Evolutionary conservation across 768 basidiomycete species (phyloP).

Genomic region (Pulveroboletus frians): DNA sequence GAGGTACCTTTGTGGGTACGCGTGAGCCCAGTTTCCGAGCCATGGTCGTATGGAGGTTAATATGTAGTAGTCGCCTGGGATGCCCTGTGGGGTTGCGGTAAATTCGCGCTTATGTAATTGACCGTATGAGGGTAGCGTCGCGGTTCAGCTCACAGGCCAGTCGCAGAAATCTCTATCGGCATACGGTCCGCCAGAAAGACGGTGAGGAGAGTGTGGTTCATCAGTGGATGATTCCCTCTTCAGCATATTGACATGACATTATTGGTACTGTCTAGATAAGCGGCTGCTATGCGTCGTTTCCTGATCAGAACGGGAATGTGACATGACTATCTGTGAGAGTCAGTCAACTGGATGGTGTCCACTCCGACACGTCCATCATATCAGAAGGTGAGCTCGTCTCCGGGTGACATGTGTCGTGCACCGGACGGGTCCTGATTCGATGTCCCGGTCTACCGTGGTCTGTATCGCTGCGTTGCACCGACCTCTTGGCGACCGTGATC

Average conservation of each 20-base stretch:
- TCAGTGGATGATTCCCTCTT: background rate
- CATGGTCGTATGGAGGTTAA: constrained; percentile 17
- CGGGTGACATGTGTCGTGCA: too few relatives aligned
- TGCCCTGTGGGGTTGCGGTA: background rate
- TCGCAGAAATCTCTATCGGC: constrained; percentile 18
- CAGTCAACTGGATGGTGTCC: too few relatives aligned
- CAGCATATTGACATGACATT: too few relatives aligned
- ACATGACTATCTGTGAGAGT: background rate
- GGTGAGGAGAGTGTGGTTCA: background rate
- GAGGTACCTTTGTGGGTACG: constrained; percentile 10
- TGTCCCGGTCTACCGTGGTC: background rate
- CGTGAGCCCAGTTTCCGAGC: constrained; percentile 11
- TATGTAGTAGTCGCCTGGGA: background rate
- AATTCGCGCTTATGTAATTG: constrained; percentile 18
- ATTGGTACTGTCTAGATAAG: too few relatives aligned
- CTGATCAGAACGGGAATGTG: background rate
- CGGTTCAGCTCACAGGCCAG: constrained; percentile 2
- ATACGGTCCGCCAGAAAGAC: background rate
- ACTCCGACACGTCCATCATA: too few relatives aligned
- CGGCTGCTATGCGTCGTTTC: background rate
- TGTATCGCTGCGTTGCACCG: background rate
- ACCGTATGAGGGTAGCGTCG: background rate
- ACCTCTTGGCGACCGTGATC: background rate
- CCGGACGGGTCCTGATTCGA: too few relatives aligned
- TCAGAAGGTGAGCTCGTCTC: too few relatives aligned